These are phyloP conservation scores for Sporothrix mexicana DNA, from an alignment of 2,329 filamentous ascomycete genomes.

Conservation along the genomic window DNA sequence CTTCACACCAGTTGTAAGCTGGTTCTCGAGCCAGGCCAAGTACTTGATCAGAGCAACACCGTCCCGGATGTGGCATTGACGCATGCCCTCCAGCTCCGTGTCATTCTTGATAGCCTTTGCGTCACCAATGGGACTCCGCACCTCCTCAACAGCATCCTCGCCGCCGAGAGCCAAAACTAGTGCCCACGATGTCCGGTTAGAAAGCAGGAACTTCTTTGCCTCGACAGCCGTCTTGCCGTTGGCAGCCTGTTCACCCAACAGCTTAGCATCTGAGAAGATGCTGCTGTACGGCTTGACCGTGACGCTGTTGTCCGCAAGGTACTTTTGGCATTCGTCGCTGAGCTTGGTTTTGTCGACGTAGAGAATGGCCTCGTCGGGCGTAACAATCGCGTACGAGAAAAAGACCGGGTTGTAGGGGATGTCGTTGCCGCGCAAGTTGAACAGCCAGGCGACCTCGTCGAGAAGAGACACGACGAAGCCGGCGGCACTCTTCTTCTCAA, in stretches of 20 bases:
- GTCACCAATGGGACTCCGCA: slow-evolving; percentile 84
- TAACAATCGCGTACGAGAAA: slow-evolving; percentile 93
- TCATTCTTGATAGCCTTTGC: slow-evolving; percentile 95
- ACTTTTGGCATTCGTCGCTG: slow-evolving; percentile 67
- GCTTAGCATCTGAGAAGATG: slow-evolving; percentile 79
- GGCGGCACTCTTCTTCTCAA: slow-evolving; percentile 85
- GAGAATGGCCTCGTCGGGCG: slow-evolving; percentile 74
- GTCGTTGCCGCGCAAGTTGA: slow-evolving; percentile 92
- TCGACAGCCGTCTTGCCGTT: slow-evolving; percentile 43
- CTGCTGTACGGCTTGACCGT: slow-evolving; percentile 79
- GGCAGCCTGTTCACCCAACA: slow-evolving; percentile 54
- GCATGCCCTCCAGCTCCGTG: slow-evolving; percentile 88
- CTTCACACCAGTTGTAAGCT: slow-evolving; percentile 73
- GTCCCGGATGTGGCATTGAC: slow-evolving; percentile 89
- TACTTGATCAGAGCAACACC: slow-evolving; percentile 89
- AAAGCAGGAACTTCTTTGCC: slow-evolving; percentile 77
- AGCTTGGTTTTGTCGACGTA: slow-evolving; percentile 86
- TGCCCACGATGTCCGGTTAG: slow-evolving; percentile 91
- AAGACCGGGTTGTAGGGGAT: slow-evolving; percentile 99
- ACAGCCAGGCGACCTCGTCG: slow-evolving; percentile 98
- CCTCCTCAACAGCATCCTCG: slow-evolving; percentile 81
- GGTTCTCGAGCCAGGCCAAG: slow-evolving; percentile 95
- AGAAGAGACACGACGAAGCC: slow-evolving; percentile 93
- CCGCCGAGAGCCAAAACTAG: slow-evolving; percentile 85
- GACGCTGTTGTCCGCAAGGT: slow-evolving; percentile 73